Conservation (phyloP, 164 flowering plant species). For the Aristolochia contorta region DNA sequence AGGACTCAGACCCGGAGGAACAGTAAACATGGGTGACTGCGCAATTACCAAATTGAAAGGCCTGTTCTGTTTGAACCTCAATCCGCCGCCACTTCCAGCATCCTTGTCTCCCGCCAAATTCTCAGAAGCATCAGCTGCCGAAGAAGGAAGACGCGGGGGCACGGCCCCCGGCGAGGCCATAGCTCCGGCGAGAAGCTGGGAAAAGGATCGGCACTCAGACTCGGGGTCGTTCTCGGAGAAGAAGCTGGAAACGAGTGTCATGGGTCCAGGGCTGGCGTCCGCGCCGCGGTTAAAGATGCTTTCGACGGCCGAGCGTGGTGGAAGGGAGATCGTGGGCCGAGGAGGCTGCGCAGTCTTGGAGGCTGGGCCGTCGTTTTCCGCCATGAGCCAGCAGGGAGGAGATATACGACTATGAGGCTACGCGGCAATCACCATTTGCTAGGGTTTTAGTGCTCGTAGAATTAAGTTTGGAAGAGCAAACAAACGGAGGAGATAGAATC, state of each 20-base stretch:
- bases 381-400: conserved; percentile 8
- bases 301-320: conserved; percentile 48
- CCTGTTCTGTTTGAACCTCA: conserved; percentile 38
- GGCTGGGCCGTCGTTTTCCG: conserved; percentile 13
- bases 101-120: conserved; percentile 7
- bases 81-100: conserved; percentile 2
- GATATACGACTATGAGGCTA: too few relatives aligned
- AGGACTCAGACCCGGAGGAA: conserved; percentile 83
- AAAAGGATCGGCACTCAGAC: conserved; percentile 49
- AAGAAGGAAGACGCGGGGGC: not conserved
- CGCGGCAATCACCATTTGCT: conserved; percentile 1
- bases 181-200: conserved; percentile 92
- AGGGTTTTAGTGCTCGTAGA: conserved; percentile 5
- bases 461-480: not conserved
- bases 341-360: conserved; percentile 9
- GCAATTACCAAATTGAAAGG: conserved; percentile 52
- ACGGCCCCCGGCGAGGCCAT: conserved; percentile 60
- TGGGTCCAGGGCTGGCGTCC: conserved; percentile 79
- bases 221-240: conserved; percentile 55
- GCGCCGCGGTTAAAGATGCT: conserved; percentile 28
- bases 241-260: conserved; percentile 71
- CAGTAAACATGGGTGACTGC: conserved; percentile 33
- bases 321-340: conserved; percentile 53
- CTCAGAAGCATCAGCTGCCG: conserved; percentile 4
- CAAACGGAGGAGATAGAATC: not conserved